Evolutionary conservation across 2,329 filamentous ascomycete genomes (phyloP).

Genomic region (Aspergillus arachidicola): DNA sequence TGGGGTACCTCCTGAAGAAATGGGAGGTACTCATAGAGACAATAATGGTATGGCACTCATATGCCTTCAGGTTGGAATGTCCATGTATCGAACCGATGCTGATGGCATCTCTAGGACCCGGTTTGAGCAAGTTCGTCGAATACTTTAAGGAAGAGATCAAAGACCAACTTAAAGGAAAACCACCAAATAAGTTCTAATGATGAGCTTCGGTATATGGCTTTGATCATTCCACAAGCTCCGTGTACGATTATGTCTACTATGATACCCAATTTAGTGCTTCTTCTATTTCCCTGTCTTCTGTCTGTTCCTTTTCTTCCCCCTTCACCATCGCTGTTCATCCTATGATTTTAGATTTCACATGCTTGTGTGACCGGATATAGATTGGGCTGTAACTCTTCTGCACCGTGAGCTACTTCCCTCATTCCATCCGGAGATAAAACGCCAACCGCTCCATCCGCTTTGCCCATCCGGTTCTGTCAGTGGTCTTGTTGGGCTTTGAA

Average conservation of each 20-base stretch:
- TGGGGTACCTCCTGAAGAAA: slow-evolving; percentile 46
- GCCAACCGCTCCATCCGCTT: slow-evolving; percentile 21
- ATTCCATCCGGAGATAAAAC: slow-evolving; percentile 29
- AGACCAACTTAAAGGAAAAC: slow-evolving; percentile 44
- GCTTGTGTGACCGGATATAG: slow-evolving; percentile 21
- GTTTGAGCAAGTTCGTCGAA: slow-evolving; percentile 36
- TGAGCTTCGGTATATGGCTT: background rate
- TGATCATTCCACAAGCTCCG: background rate
- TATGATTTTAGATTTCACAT: background rate
- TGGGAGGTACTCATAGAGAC: slow-evolving; percentile 46
- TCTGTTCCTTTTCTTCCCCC: background rate
- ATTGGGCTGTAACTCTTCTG: slow-evolving; percentile 25
- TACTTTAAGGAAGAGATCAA: slow-evolving; percentile 48
- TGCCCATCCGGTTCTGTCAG: slow-evolving; percentile 15
- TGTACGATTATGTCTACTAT: slow-evolving; percentile 15
- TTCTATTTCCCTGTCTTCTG: background rate
- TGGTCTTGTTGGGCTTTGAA: slow-evolving; percentile 20
- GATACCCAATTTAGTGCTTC: slow-evolving; percentile 7
- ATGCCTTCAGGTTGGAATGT: background rate
- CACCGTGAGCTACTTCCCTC: slow-evolving; percentile 26
- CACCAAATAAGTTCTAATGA: slow-evolving; percentile 32
- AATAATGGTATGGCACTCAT: slow-evolving; percentile 31
- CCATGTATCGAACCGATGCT: background rate
- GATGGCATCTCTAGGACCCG: slow-evolving; percentile 23
- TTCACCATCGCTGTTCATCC: background rate